A percentile compares a stretch with the other conserved stretches of the same genome.
These are phyloP conservation scores for Suhomyces anneliseae DNA, from an alignment of 1,139 yeast genomes.

Conservation along the genomic window DNA sequence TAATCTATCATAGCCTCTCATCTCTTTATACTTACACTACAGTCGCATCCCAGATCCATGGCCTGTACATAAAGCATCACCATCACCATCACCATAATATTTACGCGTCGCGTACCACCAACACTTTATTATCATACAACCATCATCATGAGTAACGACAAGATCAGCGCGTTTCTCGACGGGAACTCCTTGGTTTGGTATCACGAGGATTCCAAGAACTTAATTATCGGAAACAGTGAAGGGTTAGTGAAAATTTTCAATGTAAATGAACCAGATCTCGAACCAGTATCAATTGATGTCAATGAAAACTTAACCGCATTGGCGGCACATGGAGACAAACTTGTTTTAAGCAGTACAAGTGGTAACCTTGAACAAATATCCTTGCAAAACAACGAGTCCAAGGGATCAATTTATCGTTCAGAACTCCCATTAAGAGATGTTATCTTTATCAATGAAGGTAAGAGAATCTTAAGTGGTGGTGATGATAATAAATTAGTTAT, in stretches of 20 bases:
- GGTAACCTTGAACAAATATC: conserved; percentile 39
- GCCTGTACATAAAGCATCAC: not conserved
- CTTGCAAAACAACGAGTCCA: conserved; percentile 20
- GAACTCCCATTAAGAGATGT: conserved; percentile 69
- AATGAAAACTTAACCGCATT: conserved; percentile 42
- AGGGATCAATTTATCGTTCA: conserved; percentile 37
- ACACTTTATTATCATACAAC: not conserved
- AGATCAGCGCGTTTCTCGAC: conserved; percentile 44
- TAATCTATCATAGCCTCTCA: no score
- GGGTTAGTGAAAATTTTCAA: conserved; percentile 55
- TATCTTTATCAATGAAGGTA: conserved; percentile 68
- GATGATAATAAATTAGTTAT: conserved; percentile 67
- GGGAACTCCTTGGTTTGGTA: conserved; percentile 48
- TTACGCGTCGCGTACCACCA: conserved; percentile 4
- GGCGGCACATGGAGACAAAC: conserved; percentile 21
- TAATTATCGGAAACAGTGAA: conserved; percentile 52
- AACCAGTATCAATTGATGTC: conserved; percentile 57
- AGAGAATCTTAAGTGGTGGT: conserved; percentile 70
- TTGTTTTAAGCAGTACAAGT: conserved; percentile 32
- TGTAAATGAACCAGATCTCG: conserved; percentile 45
- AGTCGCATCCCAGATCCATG: not conserved
- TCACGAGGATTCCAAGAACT: conserved; percentile 30
- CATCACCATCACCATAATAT: no score
- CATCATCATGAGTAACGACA: conserved; percentile 17
- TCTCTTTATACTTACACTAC: not conserved